Conservation (phyloP, 169 alveolate species). For the Plasmodium gaboni region DNA sequence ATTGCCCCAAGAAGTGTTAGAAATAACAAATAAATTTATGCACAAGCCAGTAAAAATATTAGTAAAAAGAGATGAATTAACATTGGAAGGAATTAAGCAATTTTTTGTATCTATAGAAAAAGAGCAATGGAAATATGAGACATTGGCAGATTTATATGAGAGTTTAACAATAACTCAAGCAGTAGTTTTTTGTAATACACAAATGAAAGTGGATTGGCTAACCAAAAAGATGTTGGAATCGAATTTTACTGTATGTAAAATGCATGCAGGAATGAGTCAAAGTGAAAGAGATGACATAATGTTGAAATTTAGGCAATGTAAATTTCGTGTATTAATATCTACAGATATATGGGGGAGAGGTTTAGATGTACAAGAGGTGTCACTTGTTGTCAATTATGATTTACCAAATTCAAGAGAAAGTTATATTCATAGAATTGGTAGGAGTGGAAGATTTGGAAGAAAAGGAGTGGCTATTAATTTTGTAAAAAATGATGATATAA, state of each 20-base stretch:
- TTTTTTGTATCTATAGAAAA: constrained; percentile 98
- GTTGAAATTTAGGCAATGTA: constrained; percentile 98
- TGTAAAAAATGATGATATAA: constrained; percentile 96
- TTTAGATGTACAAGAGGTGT: constrained; percentile 98
- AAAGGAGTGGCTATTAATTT: constrained; percentile 99
- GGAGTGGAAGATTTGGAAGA: constrained; percentile 99
- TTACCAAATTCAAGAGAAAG: constrained; percentile 96
- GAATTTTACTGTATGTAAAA: constrained; percentile 96
- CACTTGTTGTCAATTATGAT: constrained; percentile 99
- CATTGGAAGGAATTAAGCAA: constrained; percentile 99
- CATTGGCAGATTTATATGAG: constrained; percentile 96
- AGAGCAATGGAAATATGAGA: constrained; percentile 97
- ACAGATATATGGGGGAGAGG: constrained; percentile 99
- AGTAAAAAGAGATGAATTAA: constrained; percentile 98
- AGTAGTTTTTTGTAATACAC: constrained; percentile 98
- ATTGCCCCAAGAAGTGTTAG: constrained; percentile 97
- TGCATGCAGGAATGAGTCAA: constrained; percentile 99
- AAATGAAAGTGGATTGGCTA: constrained; percentile 96
- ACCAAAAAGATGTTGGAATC: constrained; percentile 95
- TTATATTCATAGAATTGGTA: constrained; percentile 99
- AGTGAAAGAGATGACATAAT: constrained; percentile 97
- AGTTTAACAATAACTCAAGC: constrained; percentile 98
- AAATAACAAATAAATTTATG: constrained; percentile 96
- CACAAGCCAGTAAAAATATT: constrained; percentile 96
- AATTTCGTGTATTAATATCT: constrained; percentile 98